These are phyloP conservation scores for Yamadazyma membranifaciens DNA, from an alignment of 1,139 yeast genomes.

Conservation along the genomic window DNA sequence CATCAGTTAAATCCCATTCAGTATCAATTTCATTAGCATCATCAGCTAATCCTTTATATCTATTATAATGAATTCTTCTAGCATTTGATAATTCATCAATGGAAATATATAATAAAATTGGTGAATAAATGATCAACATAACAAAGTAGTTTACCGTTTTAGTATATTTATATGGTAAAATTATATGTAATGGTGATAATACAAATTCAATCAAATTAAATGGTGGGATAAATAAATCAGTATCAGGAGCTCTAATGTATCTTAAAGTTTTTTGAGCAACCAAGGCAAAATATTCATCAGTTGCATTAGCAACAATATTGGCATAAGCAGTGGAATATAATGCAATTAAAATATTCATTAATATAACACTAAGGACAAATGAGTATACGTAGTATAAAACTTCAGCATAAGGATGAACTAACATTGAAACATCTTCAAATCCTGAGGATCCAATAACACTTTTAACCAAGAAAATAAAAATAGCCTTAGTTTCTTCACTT, in stretches of 20 bases:
- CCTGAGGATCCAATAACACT: slow-evolving; percentile 75
- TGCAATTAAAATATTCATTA: slow-evolving; percentile 81
- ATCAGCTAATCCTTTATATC: slow-evolving; percentile 63
- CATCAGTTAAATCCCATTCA: slow-evolving; percentile 84
- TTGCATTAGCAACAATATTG: slow-evolving; percentile 76
- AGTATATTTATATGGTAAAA: slow-evolving; percentile 26
- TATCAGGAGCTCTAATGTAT: slow-evolving; percentile 86
- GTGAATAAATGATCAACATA: slow-evolving; percentile 68
- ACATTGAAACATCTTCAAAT: slow-evolving; percentile 63
- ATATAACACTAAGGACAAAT: slow-evolving; percentile 68
- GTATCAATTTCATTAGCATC: slow-evolving; percentile 80
- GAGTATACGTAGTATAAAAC: slow-evolving; percentile 74
- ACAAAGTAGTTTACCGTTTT: slow-evolving; percentile 45
- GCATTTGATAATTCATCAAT: slow-evolving; percentile 65
- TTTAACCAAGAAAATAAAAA: slow-evolving; percentile 63
- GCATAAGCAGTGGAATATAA: slow-evolving; percentile 83
- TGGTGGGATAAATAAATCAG: slow-evolving; percentile 83
- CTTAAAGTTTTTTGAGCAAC: slow-evolving; percentile 82
- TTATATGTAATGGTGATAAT: slow-evolving; percentile 35
- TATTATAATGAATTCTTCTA: slow-evolving; percentile 67
- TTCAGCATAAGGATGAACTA: slow-evolving; percentile 84
- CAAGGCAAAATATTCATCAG: slow-evolving; percentile 77
- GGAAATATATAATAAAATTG: slow-evolving; percentile 61
- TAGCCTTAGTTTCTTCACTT: slow-evolving; percentile 66
- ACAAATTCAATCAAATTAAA: slow-evolving; percentile 68